A percentile compares a stretch with the other conserved stretches of the same genome.
phyloP scores from a whole-genome alignment of 805 yeast genomes.

The Starmerella tilneyi region DNA sequence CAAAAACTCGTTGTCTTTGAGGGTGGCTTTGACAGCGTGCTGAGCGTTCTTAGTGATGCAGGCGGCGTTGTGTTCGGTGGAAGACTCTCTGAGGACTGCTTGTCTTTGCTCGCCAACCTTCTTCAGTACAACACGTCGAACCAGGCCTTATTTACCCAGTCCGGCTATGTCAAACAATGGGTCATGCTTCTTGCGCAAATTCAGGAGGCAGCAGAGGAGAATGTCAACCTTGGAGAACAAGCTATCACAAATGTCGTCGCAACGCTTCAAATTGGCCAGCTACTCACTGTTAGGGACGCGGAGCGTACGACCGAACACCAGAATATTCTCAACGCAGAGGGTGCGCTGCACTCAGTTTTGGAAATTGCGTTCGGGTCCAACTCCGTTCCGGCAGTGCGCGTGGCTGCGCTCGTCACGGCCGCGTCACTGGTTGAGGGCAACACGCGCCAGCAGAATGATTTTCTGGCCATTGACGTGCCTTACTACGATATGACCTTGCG shows the following conservation, averaged over 20 bases:
- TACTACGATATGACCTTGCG: constrained; percentile 68
- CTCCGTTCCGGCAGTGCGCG: constrained; percentile 57
- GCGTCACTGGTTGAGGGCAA: constrained; percentile 69
- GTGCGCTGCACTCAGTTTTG: constrained; percentile 54
- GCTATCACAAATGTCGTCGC: constrained; percentile 54
- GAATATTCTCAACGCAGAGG: constrained; percentile 45
- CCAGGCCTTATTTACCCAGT: constrained; percentile 78
- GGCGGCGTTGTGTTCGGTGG: constrained; percentile 91
- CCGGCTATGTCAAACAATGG: constrained; percentile 62
- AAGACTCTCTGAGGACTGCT: constrained; percentile 80
- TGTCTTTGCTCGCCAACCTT: constrained; percentile 61
- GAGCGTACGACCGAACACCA: constrained; percentile 57
- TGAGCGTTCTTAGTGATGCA: constrained; percentile 70
- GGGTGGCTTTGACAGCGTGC: constrained; percentile 74
- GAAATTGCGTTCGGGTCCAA: constrained; percentile 55
- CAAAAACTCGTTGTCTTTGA: constrained; percentile 93
- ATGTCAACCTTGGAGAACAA: constrained; percentile 38
- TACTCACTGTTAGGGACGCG: constrained; percentile 64
- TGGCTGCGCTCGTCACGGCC: constrained; percentile 58
- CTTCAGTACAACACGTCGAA: constrained; percentile 77
- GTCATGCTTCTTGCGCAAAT: constrained; percentile 44
- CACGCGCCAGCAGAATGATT: constrained; percentile 53
- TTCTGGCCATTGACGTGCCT: constrained; percentile 83
- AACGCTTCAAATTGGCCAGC: constrained; percentile 58
- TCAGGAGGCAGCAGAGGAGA: constrained; percentile 49